Evolutionary conservation across 2,329 filamentous ascomycete species (phyloP).

Genomic region (Endoconidiophora polonica): DNA sequence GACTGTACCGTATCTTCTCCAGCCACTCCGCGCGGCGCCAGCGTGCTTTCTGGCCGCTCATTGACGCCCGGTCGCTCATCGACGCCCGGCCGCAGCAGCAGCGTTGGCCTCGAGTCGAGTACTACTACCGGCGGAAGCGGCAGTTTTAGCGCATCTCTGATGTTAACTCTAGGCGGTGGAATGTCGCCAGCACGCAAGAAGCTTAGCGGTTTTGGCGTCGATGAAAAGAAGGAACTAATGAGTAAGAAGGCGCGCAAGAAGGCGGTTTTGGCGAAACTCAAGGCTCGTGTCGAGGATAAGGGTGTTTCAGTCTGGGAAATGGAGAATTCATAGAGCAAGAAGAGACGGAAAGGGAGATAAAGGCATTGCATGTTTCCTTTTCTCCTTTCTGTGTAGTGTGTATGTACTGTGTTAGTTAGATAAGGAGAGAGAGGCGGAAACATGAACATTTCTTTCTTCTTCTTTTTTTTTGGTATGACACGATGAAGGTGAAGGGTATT

Average conservation of each 20-base stretch:
- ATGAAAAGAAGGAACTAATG: slow-evolving; percentile 41
- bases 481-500: not conserved
- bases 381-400: not conserved
- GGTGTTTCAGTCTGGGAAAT: slow-evolving; percentile 34
- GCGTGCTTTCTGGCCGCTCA: not conserved
- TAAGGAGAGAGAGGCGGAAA: not conserved
- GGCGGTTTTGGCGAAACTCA: slow-evolving; percentile 35
- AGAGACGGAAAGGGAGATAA: not conserved
- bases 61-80: not conserved
- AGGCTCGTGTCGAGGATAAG: slow-evolving; percentile 30
- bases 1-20: slow-evolving; percentile 20
- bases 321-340: slow-evolving; percentile 23
- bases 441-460: not conserved
- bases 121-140: slow-evolving; percentile 9
- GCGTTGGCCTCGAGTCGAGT: slow-evolving; percentile 17
- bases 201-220: slow-evolving; percentile 40
- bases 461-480: slow-evolving; percentile 2
- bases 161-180: slow-evolving; percentile 15
- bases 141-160: not conserved
- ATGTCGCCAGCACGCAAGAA: slow-evolving; percentile 41
- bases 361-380: not conserved
- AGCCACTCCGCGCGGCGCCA: slow-evolving; percentile 23
- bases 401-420: not conserved
- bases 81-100: slow-evolving; percentile 17
- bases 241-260: slow-evolving; percentile 35